phyloP scores from a whole-genome alignment of 345 rosid genomes.

The Syzygium jambos region DNA sequence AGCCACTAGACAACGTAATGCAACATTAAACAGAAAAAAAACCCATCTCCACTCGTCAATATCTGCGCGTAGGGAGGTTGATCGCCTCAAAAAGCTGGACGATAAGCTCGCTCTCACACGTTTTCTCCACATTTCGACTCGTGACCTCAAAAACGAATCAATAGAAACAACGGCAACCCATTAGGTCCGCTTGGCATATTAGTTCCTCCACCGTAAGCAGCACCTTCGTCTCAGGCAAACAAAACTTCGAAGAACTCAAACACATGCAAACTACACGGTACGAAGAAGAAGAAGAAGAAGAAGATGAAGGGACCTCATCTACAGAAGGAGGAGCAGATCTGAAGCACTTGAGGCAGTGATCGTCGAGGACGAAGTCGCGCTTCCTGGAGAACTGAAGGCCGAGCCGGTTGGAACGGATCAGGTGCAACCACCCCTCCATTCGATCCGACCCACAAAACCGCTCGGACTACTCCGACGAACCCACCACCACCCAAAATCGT shows the following conservation, averaged over 20 bases:
- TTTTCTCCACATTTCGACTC: background rate
- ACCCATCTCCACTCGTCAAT: background rate
- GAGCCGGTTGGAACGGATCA: slow-evolving; percentile 69
- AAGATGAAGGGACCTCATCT: slow-evolving; percentile 27
- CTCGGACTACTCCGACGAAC: background rate
- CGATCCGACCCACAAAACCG: background rate
- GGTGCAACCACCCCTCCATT: slow-evolving; percentile 91
- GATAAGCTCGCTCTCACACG: background rate
- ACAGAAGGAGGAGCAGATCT: slow-evolving; percentile 54
- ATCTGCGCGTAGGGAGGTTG: background rate
- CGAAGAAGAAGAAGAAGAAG: background rate
- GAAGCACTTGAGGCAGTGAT: slow-evolving; percentile 67
- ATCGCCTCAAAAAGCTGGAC: background rate
- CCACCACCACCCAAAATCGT: background rate
- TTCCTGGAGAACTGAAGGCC: slow-evolving; percentile 79
- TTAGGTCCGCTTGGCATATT: background rate
- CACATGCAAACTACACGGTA: background rate
- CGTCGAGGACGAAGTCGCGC: slow-evolving; percentile 66
- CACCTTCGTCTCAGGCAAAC: background rate
- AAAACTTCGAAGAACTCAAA: background rate
- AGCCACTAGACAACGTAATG: background rate
- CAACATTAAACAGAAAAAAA: background rate
- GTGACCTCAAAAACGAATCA: background rate
- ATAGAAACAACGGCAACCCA: background rate
- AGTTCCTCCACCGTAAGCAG: background rate